Conservation (phyloP, 2,329 filamentous ascomycete genomes). For the Pochonia chlamydosporia region DNA sequence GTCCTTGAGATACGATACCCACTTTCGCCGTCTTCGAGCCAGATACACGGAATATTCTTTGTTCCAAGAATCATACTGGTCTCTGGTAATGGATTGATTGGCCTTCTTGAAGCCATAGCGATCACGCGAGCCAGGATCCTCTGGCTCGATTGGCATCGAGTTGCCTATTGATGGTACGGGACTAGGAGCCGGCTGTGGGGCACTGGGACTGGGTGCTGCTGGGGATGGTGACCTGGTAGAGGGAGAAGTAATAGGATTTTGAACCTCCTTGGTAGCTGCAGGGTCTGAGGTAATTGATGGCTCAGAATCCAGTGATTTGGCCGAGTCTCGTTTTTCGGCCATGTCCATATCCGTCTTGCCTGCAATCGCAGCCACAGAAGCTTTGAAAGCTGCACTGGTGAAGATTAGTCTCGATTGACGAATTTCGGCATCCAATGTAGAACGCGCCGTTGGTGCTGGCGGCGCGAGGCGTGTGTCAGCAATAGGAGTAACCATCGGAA, state of each 20-base stretch:
- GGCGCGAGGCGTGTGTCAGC: slow-evolving; percentile 14
- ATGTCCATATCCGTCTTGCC: slow-evolving; percentile 21
- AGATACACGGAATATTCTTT: slow-evolving; percentile 68
- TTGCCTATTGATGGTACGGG: slow-evolving; percentile 17
- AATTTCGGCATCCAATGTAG: slow-evolving; percentile 32
- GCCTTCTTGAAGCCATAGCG: slow-evolving; percentile 90
- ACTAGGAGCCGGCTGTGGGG: slow-evolving; percentile 10
- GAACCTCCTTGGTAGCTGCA: slow-evolving; percentile 10
- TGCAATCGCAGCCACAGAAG: slow-evolving; percentile 32
- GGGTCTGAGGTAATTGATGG: slow-evolving; percentile 20
- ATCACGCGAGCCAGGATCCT: slow-evolving; percentile 57
- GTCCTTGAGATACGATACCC: slow-evolving; percentile 71
- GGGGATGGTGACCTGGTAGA: slow-evolving; percentile 11
- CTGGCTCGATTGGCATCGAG: slow-evolving; percentile 29
- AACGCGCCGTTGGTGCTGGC: slow-evolving; percentile 15
- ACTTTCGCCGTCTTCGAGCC: slow-evolving; percentile 71
- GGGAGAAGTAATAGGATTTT: neutral
- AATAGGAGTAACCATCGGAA: slow-evolving; percentile 5
- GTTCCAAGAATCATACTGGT: slow-evolving; percentile 81
- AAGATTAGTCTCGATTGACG: slow-evolving; percentile 35
- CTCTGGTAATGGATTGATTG: slow-evolving; percentile 68
- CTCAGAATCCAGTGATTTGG: slow-evolving; percentile 38
- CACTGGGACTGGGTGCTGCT: slow-evolving; percentile 10
- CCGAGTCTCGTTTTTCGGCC: slow-evolving; percentile 44
- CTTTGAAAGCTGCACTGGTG: slow-evolving; percentile 30